These are phyloP conservation scores for Scutellaria galericulata DNA, from an alignment of 257 asterid species.

Conservation along the genomic window DNA sequence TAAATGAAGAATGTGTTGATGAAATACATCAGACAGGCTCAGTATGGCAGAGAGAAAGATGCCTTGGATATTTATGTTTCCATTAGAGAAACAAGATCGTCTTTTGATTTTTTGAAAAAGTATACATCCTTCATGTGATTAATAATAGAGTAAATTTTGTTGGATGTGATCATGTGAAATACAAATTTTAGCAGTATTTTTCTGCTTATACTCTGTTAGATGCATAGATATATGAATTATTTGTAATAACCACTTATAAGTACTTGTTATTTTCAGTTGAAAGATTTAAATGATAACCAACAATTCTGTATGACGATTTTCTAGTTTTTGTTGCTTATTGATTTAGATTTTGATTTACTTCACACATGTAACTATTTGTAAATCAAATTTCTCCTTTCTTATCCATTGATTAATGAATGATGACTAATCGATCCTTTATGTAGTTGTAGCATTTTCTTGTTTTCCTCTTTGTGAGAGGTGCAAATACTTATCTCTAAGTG, in stretches of 20 bases:
- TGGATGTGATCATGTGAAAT: neutral
- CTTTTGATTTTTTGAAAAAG: neutral
- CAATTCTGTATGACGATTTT: neutral
- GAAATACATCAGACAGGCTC: constrained; percentile 8
- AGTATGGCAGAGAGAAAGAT: no score
- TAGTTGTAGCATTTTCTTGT: neutral
- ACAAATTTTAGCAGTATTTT: neutral
- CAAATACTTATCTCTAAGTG: neutral
- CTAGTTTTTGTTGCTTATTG: neutral
- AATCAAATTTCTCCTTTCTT: constrained; percentile 3
- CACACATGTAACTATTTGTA: neutral
- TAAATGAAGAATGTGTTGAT: constrained; percentile 6
- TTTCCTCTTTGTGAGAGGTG: constrained; percentile 8
- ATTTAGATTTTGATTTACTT: neutral
- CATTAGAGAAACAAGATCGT: neutral
- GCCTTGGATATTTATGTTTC: no score
- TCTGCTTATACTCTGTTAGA: neutral
- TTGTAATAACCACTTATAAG: neutral
- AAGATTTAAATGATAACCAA: neutral
- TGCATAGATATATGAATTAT: neutral
- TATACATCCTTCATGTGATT: neutral
- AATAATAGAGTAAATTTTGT: neutral
- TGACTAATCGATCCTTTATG: neutral
- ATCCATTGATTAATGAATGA: neutral
- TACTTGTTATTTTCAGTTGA: neutral